These are phyloP conservation scores for Claviceps digitariae DNA, from an alignment of 2,329 filamentous ascomycete species.

Conservation along the genomic window DNA sequence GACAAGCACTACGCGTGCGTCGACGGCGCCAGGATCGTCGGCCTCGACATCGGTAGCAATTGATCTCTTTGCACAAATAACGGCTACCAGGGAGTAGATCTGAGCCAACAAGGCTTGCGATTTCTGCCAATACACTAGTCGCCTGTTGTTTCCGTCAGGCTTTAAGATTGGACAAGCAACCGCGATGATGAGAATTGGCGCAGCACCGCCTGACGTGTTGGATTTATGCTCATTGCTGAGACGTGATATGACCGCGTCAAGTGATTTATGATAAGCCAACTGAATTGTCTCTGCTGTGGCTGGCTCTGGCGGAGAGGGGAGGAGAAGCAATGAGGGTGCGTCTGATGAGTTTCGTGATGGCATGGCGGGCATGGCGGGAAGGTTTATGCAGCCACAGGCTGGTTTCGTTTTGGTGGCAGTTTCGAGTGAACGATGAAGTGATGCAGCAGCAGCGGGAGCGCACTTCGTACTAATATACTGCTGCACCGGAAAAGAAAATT, in stretches of 20 bases:
- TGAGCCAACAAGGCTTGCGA: slow-evolving; percentile 62
- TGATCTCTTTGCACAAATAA: slow-evolving; percentile 51
- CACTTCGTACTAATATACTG: neutral
- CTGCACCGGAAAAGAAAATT: no score
- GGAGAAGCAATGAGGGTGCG: slow-evolving; percentile 39
- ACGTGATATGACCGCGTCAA: slow-evolving; percentile 39
- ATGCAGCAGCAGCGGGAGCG: neutral
- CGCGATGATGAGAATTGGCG: slow-evolving; percentile 35
- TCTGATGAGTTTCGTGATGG: neutral
- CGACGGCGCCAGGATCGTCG: slow-evolving; percentile 53
- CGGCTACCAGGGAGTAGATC: slow-evolving; percentile 64
- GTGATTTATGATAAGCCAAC: slow-evolving; percentile 45
- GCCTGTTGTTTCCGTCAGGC: slow-evolving; percentile 25
- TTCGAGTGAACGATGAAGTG: neutral
- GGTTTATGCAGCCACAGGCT: neutral
- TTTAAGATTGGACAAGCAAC: slow-evolving; percentile 50
- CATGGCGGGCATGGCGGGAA: slow-evolving; percentile 1
- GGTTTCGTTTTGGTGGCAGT: neutral
- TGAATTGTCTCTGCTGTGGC: slow-evolving; percentile 36
- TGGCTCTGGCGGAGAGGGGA: slow-evolving; percentile 49
- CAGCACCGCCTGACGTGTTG: slow-evolving; percentile 18
- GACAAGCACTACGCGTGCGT: slow-evolving; percentile 61
- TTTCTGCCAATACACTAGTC: slow-evolving; percentile 43
- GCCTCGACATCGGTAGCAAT: slow-evolving; percentile 43
- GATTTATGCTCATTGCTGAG: slow-evolving; percentile 23